Percentiles rank a stretch among this genome's conserved stretches.
phyloP scores from a whole-genome alignment of 257 asterid species.

The Jasminum sambac region DNA sequence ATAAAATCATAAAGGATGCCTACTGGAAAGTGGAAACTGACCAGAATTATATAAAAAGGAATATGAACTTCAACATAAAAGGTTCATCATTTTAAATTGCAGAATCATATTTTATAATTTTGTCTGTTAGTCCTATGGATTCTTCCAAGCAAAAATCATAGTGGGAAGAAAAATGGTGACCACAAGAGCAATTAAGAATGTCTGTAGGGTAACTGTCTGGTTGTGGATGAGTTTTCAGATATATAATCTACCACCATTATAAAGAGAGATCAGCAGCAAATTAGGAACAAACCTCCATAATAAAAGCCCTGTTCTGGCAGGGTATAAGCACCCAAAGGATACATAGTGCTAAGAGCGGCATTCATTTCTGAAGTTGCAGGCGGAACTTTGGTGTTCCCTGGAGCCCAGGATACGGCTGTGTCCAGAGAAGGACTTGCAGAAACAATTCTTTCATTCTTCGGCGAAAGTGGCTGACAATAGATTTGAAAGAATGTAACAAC shows the following conservation, averaged over 20 bases:
- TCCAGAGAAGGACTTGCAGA: slow-evolving; percentile 68
- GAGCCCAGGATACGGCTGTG: slow-evolving; percentile 64
- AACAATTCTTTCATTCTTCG: slow-evolving; percentile 79
- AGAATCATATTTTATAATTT: neutral
- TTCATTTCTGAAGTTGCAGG: slow-evolving; percentile 57
- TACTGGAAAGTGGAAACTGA: neutral
- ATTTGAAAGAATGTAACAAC: slow-evolving; percentile 34
- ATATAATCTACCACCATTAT: neutral
- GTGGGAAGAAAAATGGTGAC: neutral
- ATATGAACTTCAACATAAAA: neutral
- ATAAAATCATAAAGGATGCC: neutral
- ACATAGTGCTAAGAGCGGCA: slow-evolving; percentile 50
- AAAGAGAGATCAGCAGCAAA: slow-evolving; percentile 16
- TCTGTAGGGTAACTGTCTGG: neutral
- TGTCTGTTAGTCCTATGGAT: neutral
- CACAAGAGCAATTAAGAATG: neutral
- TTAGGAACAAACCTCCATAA: slow-evolving; percentile 64
- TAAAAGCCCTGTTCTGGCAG: slow-evolving; percentile 73
- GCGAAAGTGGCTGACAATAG: slow-evolving; percentile 64
- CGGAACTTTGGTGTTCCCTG: slow-evolving; percentile 61
- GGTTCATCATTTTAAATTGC: neutral
- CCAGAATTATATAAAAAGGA: neutral
- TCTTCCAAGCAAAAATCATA: neutral
- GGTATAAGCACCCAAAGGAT: slow-evolving; percentile 55
- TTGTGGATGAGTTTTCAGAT: neutral